These are phyloP conservation scores for Suhomyces tanzawaensis DNA, from an alignment of 805 yeast species.

Conservation along the genomic window DNA sequence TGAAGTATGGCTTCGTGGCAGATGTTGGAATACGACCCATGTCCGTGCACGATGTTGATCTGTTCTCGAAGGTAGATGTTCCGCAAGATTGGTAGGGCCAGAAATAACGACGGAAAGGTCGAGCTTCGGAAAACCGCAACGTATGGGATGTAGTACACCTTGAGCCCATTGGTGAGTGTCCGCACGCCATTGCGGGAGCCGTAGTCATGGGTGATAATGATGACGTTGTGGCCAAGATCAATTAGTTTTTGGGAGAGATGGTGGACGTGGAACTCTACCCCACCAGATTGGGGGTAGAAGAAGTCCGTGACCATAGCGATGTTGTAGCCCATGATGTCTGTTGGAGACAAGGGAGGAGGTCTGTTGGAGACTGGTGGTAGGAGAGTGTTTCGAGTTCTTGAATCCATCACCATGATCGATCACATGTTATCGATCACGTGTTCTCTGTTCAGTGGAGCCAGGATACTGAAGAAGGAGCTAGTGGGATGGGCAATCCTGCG, in stretches of 20 bases:
- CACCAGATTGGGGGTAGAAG: constrained; percentile 98
- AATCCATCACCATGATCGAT: too few species aligned
- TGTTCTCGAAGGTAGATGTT: constrained; percentile 82
- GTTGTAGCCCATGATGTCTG: constrained; percentile 25
- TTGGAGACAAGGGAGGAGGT: not conserved
- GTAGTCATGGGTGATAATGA: constrained; percentile 86
- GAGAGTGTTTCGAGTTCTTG: too few species aligned
- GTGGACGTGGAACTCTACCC: constrained; percentile 92
- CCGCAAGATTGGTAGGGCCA: constrained; percentile 80
- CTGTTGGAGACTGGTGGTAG: not conserved
- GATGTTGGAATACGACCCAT: constrained; percentile 82
- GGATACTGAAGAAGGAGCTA: too few species aligned
- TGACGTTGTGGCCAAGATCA: constrained; percentile 77
- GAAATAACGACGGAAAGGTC: constrained; percentile 85
- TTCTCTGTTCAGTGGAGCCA: too few species aligned
- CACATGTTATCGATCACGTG: too few species aligned
- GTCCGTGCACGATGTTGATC: constrained; percentile 91
- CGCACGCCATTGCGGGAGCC: constrained; percentile 81
- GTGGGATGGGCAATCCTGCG: too few species aligned
- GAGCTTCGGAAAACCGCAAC: constrained; percentile 78
- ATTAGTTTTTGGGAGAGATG: constrained; percentile 84
- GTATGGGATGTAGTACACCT: constrained; percentile 88
- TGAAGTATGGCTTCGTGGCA: constrained; percentile 93
- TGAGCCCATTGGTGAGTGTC: constrained; percentile 81
- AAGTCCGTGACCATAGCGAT: constrained; percentile 87